phyloP scores from a whole-genome alignment of 106 monocot species.

The Iris macrosiphon region DNA sequence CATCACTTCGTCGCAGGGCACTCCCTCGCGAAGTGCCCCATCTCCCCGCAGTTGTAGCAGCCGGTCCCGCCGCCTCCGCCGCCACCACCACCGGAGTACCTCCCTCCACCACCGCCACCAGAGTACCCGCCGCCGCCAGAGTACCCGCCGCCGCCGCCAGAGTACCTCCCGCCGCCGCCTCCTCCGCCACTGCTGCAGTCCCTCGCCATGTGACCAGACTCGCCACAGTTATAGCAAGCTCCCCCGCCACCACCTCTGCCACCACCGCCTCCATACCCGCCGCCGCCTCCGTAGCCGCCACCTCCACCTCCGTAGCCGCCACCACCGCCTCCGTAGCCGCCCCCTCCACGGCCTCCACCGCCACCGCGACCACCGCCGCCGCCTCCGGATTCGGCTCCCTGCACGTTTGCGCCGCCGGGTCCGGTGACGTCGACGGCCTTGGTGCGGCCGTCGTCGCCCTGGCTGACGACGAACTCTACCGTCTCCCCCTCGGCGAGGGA shows the following conservation, averaged over 20 bases:
- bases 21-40: slow-evolving; percentile 21
- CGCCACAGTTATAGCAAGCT: neutral
- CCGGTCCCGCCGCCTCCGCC: slow-evolving; percentile 14
- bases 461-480: slow-evolving; percentile 36
- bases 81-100: slow-evolving; percentile 3
- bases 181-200: neutral
- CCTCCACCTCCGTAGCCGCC: slow-evolving; percentile 11
- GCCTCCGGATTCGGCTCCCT: slow-evolving; percentile 16
- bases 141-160: no score
- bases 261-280: slow-evolving; percentile 9
- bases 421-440: no score
- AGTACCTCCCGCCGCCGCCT: neutral
- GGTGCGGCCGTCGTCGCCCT: no score
- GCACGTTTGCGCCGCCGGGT: slow-evolving; percentile 15
- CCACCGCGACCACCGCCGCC: slow-evolving; percentile 6
- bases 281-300: slow-evolving; percentile 13
- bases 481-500: slow-evolving; percentile 36
- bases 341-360: slow-evolving; percentile 3
- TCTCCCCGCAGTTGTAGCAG: slow-evolving; percentile 16
- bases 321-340: slow-evolving; percentile 7
- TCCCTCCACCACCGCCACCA: neutral
- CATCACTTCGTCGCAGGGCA: slow-evolving; percentile 12
- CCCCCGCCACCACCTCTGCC: slow-evolving; percentile 13
- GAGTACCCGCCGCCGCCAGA: no score
- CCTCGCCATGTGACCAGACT: slow-evolving; percentile 6